These are phyloP conservation scores for Clohesyomyces aquaticus DNA, from an alignment of 495 filamentous ascomycete species.

Conservation along the genomic window DNA sequence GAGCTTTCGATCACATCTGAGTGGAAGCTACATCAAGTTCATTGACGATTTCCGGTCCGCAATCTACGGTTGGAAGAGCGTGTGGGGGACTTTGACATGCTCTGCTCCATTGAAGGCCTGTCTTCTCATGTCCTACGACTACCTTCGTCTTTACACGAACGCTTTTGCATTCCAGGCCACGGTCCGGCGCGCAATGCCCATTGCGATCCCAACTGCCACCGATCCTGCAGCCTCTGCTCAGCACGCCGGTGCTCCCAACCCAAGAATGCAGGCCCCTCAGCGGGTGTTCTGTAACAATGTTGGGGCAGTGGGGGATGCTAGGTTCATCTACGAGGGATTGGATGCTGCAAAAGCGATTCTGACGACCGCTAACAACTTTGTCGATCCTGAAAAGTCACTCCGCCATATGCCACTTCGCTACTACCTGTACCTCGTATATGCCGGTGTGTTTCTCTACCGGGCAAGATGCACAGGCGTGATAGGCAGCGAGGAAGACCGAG, in stretches of 20 bases:
- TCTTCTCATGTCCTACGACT: slow-evolving; percentile 65
- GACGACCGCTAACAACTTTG: slow-evolving; percentile 47
- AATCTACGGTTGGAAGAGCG: slow-evolving; percentile 65
- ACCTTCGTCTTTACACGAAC: slow-evolving; percentile 66
- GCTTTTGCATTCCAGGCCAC: slow-evolving; percentile 70
- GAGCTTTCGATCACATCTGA: slow-evolving; percentile 66
- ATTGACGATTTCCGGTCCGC: slow-evolving; percentile 67
- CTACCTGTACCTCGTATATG: slow-evolving; percentile 57
- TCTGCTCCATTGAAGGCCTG: slow-evolving; percentile 61
- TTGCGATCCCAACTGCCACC: slow-evolving; percentile 33
- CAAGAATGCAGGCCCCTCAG: slow-evolving; percentile 30
- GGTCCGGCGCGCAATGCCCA: slow-evolving; percentile 60
- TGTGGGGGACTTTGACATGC: slow-evolving; percentile 61
- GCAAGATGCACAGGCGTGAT: slow-evolving; percentile 62
- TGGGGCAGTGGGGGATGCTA: slow-evolving; percentile 45
- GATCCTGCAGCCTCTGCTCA: slow-evolving; percentile 16
- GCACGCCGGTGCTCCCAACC: slow-evolving; percentile 7
- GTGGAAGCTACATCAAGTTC: slow-evolving; percentile 68
- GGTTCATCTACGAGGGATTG: slow-evolving; percentile 48
- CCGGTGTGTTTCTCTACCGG: slow-evolving; percentile 62
- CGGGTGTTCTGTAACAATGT: slow-evolving; percentile 49
- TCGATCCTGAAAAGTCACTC: slow-evolving; percentile 45
- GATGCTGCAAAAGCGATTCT: slow-evolving; percentile 47
- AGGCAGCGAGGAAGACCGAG: slow-evolving; percentile 55
- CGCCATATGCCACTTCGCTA: slow-evolving; percentile 47